A percentile compares a stretch with the other conserved stretches of the same genome.
Evolutionary conservation across 2,329 filamentous ascomycete genomes (phyloP).

Genomic region (Fusarium keratoplasticum): DNA sequence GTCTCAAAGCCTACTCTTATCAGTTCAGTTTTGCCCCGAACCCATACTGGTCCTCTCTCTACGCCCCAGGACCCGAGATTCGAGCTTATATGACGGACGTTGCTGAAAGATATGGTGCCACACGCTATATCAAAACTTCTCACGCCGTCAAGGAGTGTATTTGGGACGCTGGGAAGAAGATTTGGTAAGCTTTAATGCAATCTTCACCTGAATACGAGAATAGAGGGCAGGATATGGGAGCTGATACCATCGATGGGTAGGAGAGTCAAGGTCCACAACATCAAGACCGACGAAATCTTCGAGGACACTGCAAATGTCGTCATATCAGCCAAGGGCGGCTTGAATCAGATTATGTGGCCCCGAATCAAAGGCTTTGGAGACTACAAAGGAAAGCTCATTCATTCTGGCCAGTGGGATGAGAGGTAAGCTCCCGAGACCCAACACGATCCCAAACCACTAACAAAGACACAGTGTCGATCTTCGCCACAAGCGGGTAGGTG

Average conservation of each 20-base stretch:
- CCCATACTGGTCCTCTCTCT: constrained; percentile 17
- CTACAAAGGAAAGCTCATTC: constrained; percentile 9
- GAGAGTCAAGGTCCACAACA: neutral
- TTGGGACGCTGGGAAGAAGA: constrained; percentile 6
- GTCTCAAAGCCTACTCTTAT: constrained; percentile 9
- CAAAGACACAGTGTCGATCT: neutral
- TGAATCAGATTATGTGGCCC: constrained; percentile 14
- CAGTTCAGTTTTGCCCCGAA: constrained; percentile 20
- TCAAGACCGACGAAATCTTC: neutral
- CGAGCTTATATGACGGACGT: constrained; percentile 20
- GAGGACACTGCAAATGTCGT: constrained; percentile 7
- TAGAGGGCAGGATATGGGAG: neutral
- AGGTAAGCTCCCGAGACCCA: neutral
- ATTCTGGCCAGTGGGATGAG: constrained; percentile 17
- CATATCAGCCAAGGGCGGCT: neutral
- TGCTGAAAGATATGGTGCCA: constrained; percentile 14
- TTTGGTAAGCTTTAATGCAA: constrained; percentile 1
- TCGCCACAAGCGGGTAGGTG: neutral
- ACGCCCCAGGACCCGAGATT: constrained; percentile 18
- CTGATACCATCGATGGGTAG: neutral
- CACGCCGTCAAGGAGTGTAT: neutral
- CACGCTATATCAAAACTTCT: constrained; percentile 12
- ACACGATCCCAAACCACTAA: too few relatives aligned
- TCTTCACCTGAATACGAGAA: neutral
- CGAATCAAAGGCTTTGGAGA: neutral